phyloP scores from a whole-genome alignment of 257 asterid species.

The Scutellaria galericulata region DNA sequence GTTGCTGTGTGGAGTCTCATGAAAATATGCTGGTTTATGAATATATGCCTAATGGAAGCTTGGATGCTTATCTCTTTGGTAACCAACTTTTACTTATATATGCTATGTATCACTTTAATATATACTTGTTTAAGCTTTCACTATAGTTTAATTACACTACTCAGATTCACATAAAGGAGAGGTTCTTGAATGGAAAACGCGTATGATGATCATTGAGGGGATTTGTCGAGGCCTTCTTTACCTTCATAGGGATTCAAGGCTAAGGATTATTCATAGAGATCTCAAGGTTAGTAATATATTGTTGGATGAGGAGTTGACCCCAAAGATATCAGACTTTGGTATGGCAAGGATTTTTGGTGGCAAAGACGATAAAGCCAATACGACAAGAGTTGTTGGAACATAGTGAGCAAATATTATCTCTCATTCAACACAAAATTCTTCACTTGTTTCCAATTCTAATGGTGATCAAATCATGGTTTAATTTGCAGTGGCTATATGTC shows the following conservation, averaged over 20 bases:
- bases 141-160: background rate
- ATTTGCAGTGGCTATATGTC: conserved; percentile 55
- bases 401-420: conserved; percentile 36
- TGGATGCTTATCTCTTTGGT: conserved; percentile 52
- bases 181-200: conserved; percentile 44
- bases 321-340: conserved; percentile 48
- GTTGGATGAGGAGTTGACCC: conserved; percentile 44
- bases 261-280: conserved; percentile 39
- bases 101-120: no score
- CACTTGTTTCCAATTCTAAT: background rate
- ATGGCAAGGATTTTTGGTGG: conserved; percentile 44
- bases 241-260: conserved; percentile 48
- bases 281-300: conserved; percentile 35
- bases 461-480: background rate
- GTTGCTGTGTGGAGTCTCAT: conserved; percentile 44
- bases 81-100: background rate
- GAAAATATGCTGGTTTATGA: conserved; percentile 51
- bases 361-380: conserved; percentile 39
- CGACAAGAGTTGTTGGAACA: conserved; percentile 50
- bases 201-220: conserved; percentile 40
- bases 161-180: conserved; percentile 29
- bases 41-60: conserved; percentile 49
- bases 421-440: background rate
- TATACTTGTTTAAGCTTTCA: background rate
- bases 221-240: conserved; percentile 48